Conservation (phyloP, 257 asterid species). For the Vinca minor region DNA sequence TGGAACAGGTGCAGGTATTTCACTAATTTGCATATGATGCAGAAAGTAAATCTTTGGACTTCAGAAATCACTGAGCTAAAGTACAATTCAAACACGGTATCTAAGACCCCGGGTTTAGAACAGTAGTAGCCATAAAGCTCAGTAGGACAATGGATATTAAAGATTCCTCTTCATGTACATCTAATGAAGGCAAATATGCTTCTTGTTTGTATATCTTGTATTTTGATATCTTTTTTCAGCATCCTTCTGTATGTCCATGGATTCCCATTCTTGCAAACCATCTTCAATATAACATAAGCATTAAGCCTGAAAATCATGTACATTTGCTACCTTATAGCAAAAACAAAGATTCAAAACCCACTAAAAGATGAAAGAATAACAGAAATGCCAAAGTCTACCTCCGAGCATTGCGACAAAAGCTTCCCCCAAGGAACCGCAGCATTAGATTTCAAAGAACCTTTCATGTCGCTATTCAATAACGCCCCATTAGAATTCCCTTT, state of each 20-base stretch:
- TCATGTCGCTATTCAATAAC: conserved; percentile 32
- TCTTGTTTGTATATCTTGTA: not conserved
- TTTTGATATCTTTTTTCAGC: not conserved
- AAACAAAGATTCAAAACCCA: not conserved
- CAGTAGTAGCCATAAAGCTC: not conserved
- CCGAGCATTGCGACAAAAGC: conserved; percentile 64
- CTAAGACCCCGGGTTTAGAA: not conserved
- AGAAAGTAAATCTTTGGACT: not conserved
- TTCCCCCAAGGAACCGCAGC: conserved; percentile 73
- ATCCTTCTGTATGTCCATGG: not conserved
- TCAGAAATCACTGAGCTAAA: not conserved
- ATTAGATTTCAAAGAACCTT: conserved; percentile 43
- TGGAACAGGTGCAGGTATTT: not conserved
- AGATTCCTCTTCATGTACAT: not conserved
- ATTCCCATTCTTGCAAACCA: not conserved
- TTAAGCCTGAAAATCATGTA: not conserved
- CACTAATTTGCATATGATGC: not conserved
- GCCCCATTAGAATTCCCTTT: conserved; percentile 35
- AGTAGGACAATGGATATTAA: not conserved
- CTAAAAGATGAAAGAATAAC: not conserved
- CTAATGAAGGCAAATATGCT: not conserved
- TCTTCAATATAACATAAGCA: not conserved
- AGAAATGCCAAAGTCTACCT: conserved; percentile 30
- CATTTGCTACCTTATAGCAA: not conserved
- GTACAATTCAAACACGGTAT: not conserved